A percentile compares a stretch with the other conserved stretches of the same genome.
Conservation (phyloP, 2,329 filamentous ascomycete genomes). For the Helotiales sp. region DNA sequence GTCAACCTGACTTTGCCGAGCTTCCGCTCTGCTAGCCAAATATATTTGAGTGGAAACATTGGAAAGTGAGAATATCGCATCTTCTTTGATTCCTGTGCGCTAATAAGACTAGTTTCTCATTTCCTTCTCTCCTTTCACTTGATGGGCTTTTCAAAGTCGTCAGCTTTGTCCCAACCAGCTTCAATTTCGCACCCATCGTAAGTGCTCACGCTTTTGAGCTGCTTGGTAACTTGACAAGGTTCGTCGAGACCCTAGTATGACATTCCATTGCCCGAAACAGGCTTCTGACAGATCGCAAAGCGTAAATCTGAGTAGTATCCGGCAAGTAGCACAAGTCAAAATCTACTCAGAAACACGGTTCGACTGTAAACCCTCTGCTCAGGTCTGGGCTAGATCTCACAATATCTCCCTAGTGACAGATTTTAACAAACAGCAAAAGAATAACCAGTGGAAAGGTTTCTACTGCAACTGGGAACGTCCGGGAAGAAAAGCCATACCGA, state of each 20-base stretch:
- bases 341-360: background rate
- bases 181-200: background rate
- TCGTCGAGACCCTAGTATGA: background rate
- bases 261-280: background rate
- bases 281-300: background rate
- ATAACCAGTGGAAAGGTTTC: background rate
- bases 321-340: background rate
- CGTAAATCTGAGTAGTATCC: background rate
- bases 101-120: constrained; percentile 1
- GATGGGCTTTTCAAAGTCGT: background rate
- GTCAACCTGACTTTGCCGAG: background rate
- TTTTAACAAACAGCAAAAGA: background rate
- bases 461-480: background rate
- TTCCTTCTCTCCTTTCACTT: constrained; percentile 3
- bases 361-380: background rate
- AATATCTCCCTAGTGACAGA: background rate
- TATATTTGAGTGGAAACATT: background rate
- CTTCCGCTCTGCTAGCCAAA: background rate
- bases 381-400: background rate
- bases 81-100: background rate
- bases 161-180: background rate
- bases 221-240: background rate
- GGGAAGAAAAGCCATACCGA: background rate
- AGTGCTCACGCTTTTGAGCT: background rate
- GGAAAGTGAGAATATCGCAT: background rate